Evolutionary conservation across 2,329 filamentous ascomycete genomes (phyloP).

Genomic region (Ophiosphaerella narmari): DNA sequence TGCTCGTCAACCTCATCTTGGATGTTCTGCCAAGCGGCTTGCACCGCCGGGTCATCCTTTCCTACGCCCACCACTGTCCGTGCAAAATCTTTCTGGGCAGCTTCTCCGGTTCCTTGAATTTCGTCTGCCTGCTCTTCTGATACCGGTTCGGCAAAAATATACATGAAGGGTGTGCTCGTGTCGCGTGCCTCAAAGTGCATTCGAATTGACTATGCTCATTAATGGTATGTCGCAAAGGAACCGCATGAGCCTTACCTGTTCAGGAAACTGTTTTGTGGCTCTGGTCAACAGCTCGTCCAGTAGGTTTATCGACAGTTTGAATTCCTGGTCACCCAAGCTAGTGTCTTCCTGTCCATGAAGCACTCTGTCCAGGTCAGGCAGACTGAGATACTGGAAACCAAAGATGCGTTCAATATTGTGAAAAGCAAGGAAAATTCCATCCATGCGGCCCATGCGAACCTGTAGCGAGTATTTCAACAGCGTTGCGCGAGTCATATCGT

Average conservation of each 20-base stretch:
- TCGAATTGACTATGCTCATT: slow-evolving; percentile 64
- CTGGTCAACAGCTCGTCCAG: slow-evolving; percentile 79
- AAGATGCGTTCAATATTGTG: slow-evolving; percentile 96
- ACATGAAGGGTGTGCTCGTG: slow-evolving; percentile 69
- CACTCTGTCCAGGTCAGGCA: slow-evolving; percentile 85
- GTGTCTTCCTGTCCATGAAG: slow-evolving; percentile 77
- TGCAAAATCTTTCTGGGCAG: slow-evolving; percentile 71
- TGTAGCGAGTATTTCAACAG: slow-evolving; percentile 97
- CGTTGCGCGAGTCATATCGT: slow-evolving; percentile 92
- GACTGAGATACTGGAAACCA: slow-evolving; percentile 90
- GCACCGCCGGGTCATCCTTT: slow-evolving; percentile 32
- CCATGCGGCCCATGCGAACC: slow-evolving; percentile 96
- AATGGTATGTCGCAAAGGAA: slow-evolving; percentile 1
- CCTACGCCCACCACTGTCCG: slow-evolving; percentile 58
- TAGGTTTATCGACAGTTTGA: slow-evolving; percentile 77
- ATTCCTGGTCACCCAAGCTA: slow-evolving; percentile 78
- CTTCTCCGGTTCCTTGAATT: slow-evolving; percentile 72
- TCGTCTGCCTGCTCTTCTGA: slow-evolving; percentile 69
- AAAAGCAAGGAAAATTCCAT: slow-evolving; percentile 95
- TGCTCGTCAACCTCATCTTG: slow-evolving; percentile 41
- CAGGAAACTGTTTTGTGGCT: slow-evolving; percentile 75
- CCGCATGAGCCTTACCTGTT: slow-evolving; percentile 51
- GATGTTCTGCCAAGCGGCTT: slow-evolving; percentile 38
- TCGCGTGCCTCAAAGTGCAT: slow-evolving; percentile 80
- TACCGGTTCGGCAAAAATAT: slow-evolving; percentile 88